Base-by-base conservation (phyloP, 192 early-diverging fungal species). In the Podila horticola region DNA sequence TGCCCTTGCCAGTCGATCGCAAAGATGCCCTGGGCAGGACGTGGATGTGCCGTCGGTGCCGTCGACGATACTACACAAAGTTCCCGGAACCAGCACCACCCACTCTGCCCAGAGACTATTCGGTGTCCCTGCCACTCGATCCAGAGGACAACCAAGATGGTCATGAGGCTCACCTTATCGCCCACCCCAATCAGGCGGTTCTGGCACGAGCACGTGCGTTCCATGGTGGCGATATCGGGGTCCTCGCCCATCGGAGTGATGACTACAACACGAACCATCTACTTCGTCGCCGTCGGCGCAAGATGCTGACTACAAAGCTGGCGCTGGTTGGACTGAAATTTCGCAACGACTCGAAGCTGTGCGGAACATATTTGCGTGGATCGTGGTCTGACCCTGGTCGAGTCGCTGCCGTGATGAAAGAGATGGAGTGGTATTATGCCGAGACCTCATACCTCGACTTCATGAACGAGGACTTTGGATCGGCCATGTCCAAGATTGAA, bases 401-500 rank as follows among this genome's bases (percentile, higher is more conserved):
- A 29, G 49, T 70, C 22, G 68, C 41, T 1, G 68, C 60, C 1
- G 58, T 70, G 20, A 70, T 70, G 68, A 62, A 29, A 20, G 58
- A 70, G 41, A 70, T 70, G 68, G 58, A 70, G 24, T 70, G 68
- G 68, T 70, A 70, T 20, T 70, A 30, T 11, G 17, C 24, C 4
- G 58, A 26, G 58, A 70, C 68, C 8, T 26, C 4, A 1, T 70
- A 70, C 26, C 3, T 9, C 9, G 41, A 12, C 2, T 62, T 30
- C 7, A 19, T 70, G 41, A 45, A 45, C 20, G 45, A 60, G 1
- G 68, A 70, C 45, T 48, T 26, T 30, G 68, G 26, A 9, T 70
- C 68, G 1, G 41, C 58, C 24, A 45, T 22, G 2, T 26, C 58
- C 17, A 70, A 70, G 31, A 34, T 45, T 17, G 28, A 28, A 19